These are phyloP conservation scores for Linnemannia elongata DNA, from an alignment of 192 early-diverging fungal species.

Conservation along the genomic window DNA sequence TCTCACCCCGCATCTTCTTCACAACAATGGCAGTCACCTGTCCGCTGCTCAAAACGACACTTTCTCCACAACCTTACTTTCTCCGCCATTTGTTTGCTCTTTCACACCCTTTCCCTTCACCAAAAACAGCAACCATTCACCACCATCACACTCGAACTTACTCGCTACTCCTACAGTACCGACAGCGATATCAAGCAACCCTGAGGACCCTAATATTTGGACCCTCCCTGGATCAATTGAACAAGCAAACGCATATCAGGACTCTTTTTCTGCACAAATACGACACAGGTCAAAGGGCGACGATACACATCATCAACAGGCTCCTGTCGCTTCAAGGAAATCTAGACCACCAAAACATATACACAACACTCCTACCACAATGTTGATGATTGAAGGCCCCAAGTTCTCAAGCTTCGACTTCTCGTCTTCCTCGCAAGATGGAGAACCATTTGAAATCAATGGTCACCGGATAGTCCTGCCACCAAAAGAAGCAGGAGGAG, in stretches of 20 bases:
- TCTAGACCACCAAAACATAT: background rate
- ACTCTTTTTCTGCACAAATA: background rate
- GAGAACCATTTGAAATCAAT: constrained; percentile 27
- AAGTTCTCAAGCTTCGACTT: constrained; percentile 52
- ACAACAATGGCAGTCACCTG: background rate
- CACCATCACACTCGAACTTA: background rate
- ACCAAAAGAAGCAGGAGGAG: constrained; percentile 7
- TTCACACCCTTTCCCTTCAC: background rate
- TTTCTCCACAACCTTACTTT: background rate
- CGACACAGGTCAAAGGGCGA: background rate
- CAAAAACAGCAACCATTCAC: background rate
- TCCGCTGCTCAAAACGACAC: background rate
- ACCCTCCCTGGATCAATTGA: background rate
- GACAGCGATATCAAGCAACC: background rate
- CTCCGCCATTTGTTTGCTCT: background rate
- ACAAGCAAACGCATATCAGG: background rate
- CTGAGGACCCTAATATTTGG: background rate
- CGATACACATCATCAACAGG: background rate
- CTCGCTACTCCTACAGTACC: background rate
- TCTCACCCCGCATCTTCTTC: background rate
- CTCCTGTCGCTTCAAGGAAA: background rate
- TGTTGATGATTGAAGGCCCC: constrained; percentile 55
- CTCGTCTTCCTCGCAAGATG: background rate
- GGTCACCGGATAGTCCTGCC: constrained; percentile 36
- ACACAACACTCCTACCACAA: background rate